These are phyloP conservation scores for Xylaria sp. DNA, from an alignment of 2,329 filamentous ascomycete species.

Conservation along the genomic window DNA sequence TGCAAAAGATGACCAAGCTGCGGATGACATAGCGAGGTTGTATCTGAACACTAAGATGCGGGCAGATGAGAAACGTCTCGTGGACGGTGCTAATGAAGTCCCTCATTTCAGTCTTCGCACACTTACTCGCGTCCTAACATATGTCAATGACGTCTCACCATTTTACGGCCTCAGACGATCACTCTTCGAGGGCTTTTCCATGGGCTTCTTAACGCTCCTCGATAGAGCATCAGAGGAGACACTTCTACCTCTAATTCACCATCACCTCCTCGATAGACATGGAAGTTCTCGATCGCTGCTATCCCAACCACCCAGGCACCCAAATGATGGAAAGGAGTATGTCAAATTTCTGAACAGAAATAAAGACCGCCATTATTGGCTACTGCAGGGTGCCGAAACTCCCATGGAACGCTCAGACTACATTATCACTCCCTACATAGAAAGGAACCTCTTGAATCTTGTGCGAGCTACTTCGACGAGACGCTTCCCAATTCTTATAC, in stretches of 20 bases:
- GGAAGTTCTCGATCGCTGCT: conserved; percentile 78
- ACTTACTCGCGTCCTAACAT: conserved; percentile 87
- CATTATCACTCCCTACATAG: conserved; percentile 95
- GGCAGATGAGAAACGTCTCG: conserved; percentile 83
- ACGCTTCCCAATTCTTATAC: conserved; percentile 91
- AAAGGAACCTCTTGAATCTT: conserved; percentile 92
- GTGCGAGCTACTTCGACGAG: conserved; percentile 93
- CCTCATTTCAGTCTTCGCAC: conserved; percentile 98
- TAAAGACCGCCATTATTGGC: conserved; percentile 83
- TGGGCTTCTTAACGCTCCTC: conserved; percentile 95
- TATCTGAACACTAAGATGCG: conserved; percentile 89
- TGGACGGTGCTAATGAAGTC: conserved; percentile 94
- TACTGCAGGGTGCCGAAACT: conserved; percentile 77
- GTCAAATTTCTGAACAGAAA: conserved; percentile 78
- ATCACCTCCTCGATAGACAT: conserved; percentile 79
- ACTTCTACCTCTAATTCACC: conserved; percentile 81
- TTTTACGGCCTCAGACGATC: conserved; percentile 87
- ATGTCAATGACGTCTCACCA: conserved; percentile 85
- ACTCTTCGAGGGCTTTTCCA: conserved; percentile 94
- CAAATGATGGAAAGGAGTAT: conserved; percentile 79
- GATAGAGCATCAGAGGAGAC: conserved; percentile 83
- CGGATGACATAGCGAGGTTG: conserved; percentile 83
- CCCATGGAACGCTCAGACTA: conserved; percentile 85
- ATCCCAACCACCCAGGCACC: conserved; percentile 80
- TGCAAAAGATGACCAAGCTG: conserved; percentile 77